Base-by-base conservation (phyloP, 371 early-diverging fungal species). In the Mucor indicus region DNA sequence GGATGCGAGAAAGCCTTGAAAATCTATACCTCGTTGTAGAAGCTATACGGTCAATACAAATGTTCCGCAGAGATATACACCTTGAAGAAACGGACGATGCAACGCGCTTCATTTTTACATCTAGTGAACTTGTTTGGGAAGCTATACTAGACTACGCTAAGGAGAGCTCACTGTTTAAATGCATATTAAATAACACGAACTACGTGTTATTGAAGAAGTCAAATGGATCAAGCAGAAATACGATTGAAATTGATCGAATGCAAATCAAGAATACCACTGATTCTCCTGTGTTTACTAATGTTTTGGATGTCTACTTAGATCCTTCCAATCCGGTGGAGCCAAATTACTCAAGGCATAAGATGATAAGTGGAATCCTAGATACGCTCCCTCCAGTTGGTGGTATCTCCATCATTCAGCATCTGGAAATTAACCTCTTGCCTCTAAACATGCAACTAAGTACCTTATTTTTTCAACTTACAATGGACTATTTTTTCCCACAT, bases 321-420 rank as follows among this genome's bases (percentile, higher is more conserved):
- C 53, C 53, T 2, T n/a, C 13, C 37, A 30, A 27, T 55, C 53
- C 0, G 21, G 30, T 13, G 6, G 0, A 2, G 20, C 64, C 72
- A 3, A 80, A 90, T 50, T 91, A 85, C 49, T 73, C 80, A 9
- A 66, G 85, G 11, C 81, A 89, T 41, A 90, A 88, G 62, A 90
- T 90, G 87, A 53, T 95, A 4, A 73, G 89, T 35, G 81, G 89
- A 4, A 83, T 83, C 44, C 79, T 87, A 73, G 72, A 84, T 3
- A 83, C 90, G 21, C 62, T 89, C 33, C 86, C 86, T 5, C 90
- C 92, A 0, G 93, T 93, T 2, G 93, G 86, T 21, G 93, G 94
- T 4, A 93, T 93, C 48, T 78, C 77, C 5, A 84, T 95, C 10
- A 82, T 93, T 17, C 92, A 93, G 45, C 90, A 91, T 38, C 76